These are phyloP conservation scores for Penicillium janthinellum DNA, from an alignment of 2,329 filamentous ascomycete genomes.

Conservation along the genomic window DNA sequence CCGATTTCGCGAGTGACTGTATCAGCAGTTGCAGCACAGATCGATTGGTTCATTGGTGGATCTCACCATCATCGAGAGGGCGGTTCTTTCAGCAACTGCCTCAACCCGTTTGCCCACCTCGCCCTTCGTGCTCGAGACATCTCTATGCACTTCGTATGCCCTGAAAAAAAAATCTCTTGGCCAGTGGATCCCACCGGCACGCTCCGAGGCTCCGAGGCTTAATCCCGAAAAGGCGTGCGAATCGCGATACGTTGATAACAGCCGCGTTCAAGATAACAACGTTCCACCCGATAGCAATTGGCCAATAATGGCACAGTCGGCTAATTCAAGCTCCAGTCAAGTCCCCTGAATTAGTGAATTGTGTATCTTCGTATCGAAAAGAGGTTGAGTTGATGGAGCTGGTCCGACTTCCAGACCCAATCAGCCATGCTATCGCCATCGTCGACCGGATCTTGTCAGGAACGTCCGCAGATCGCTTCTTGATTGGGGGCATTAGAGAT, in stretches of 20 bases:
- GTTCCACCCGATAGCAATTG: not conserved
- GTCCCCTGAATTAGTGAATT: not conserved
- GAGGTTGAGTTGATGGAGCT: conserved; percentile 13
- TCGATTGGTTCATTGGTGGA: too few species aligned
- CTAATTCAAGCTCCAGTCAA: not conserved
- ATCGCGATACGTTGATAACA: conserved; percentile 3
- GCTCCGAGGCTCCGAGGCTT: conserved; percentile 7
- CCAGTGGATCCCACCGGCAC: not conserved
- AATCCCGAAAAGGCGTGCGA: not conserved
- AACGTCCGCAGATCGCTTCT: conserved; percentile 13
- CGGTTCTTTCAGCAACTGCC: not conserved
- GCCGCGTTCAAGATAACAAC: not conserved
- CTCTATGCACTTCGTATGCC: not conserved
- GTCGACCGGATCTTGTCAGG: conserved; percentile 5
- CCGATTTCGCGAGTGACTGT: too few species aligned
- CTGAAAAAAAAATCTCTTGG: not conserved
- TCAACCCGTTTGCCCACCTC: not conserved
- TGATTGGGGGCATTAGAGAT: conserved; percentile 3
- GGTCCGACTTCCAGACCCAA: conserved; percentile 11
- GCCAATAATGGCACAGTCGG: not conserved
- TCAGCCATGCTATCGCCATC: conserved; percentile 9
- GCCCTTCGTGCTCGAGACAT: not conserved
- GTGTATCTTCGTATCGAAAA: not conserved
- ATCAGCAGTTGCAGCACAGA: too few species aligned
- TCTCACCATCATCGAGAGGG: not conserved